Base-by-base conservation (phyloP, 2,329 filamentous ascomycete genomes). In the Arachnomyces sp. region DNA sequence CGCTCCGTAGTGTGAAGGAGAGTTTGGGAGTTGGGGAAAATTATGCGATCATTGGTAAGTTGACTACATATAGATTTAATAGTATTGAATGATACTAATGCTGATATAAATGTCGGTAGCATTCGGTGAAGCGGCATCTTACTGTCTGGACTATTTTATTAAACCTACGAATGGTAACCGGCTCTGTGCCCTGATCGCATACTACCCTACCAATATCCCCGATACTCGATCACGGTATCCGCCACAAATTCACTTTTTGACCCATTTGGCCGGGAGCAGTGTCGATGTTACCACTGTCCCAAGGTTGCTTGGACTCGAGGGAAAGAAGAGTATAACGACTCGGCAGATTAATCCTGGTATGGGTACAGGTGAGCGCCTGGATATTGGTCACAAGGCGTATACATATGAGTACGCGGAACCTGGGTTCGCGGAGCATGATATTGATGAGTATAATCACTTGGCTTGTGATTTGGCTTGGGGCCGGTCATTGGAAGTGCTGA, bases 361-460 rank as follows among this genome's bases (percentile, higher is more conserved):
- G 39, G 49, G 54, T 31, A 63, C 65, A 40, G 58, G 68, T 12
- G 55, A 60, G 29, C 21, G 21, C 9, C 5, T 25, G 21, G 5
- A 9, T 25, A 25, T 25, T 9, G 21, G 21, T 25, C 21, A 25
- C 21, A 25, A 5, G 9, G 61, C 66, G 3, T 79, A 73, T 52
- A 69, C 69, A 0, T 82, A 82, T 49, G 67, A 71, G 9, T 67
- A 70, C 44, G 75, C 62, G 0, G 64, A 77, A 38, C 63, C 76
- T 0, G 84, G 84, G 0, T 88, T 89, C 46, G 84, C 84, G 0
- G 83, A 88, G 60, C 71, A 74, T 15, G 78, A 86, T 42, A 57
- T 84, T 25, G 78, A 84, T 2, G 76, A 82, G 48, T 87, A 78
- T 51, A 73, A 86, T 47, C 67, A 72, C 7, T 66, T 84, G 3